A percentile compares a stretch with the other conserved stretches of the same genome.
Evolutionary conservation across 2,329 filamentous ascomycete species (phyloP).

Genomic region (Sodiomyces alkalinus): DNA sequence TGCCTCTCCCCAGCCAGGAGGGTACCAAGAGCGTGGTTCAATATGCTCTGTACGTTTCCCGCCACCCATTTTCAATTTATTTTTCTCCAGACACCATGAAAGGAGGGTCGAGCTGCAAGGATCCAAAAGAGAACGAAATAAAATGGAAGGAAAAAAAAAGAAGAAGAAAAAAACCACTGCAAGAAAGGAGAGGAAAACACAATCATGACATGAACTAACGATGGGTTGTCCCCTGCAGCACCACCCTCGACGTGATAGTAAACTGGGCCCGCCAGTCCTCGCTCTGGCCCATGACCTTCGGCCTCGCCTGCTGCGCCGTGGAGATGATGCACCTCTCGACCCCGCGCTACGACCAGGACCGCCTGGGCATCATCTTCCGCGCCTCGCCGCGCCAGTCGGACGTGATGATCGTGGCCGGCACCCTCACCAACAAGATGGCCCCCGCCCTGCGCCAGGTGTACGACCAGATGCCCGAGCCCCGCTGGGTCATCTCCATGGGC

Average conservation of each 20-base stretch:
- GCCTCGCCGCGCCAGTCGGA: conserved; percentile 78
- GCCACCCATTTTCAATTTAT: not conserved
- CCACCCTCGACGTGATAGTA: conserved; percentile 61
- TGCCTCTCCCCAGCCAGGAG: conserved; percentile 65
- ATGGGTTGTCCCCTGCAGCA: conserved; percentile 28
- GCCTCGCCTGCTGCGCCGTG: conserved; percentile 74
- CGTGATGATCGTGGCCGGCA: conserved; percentile 88
- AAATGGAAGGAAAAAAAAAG: no score
- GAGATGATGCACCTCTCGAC: conserved; percentile 91
- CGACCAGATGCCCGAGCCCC: conserved; percentile 87
- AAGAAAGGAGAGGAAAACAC: no score
- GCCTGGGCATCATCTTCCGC: conserved; percentile 80
- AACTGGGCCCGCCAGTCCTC: conserved; percentile 80
- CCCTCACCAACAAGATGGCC: conserved; percentile 92
- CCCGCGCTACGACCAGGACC: conserved; percentile 78
- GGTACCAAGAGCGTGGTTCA: conserved; percentile 66
- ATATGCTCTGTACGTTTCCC: conserved; percentile 62
- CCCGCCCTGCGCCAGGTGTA: conserved; percentile 81
- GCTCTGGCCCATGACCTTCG: conserved; percentile 81
- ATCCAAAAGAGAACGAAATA: no score
- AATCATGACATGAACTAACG: no score
- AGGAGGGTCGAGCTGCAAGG: no score
- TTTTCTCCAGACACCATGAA: not conserved
- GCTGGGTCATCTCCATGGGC: conserved; percentile 76
- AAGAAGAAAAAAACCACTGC: no score